A percentile compares a stretch with the other conserved stretches of the same genome.
phyloP scores from a whole-genome alignment of 495 filamentous ascomycete species.

The Chaetomidium leptoderma region DNA sequence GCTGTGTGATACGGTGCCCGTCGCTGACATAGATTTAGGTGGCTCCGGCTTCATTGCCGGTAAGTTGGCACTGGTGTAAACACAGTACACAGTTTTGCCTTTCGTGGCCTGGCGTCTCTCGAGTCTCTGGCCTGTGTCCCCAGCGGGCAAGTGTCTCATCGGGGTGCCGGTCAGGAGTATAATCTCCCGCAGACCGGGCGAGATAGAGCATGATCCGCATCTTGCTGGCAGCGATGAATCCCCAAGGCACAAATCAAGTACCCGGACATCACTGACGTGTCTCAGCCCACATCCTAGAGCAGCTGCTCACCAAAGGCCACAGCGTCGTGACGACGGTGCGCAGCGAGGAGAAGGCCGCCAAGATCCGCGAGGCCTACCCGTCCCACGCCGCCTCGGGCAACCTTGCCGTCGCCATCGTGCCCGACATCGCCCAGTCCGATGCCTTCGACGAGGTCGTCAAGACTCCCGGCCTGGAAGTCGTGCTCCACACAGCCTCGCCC shows the following conservation, averaged over 20 bases:
- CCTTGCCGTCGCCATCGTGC: constrained; percentile 72
- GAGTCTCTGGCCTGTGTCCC: background rate
- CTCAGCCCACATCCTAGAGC: constrained; percentile 70
- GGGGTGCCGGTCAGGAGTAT: too few relatives aligned
- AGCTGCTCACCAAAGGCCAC: constrained; percentile 63
- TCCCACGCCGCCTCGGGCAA: constrained; percentile 51
- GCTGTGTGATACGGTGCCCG: background rate
- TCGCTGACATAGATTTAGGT: constrained; percentile 23
- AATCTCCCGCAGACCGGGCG: too few relatives aligned
- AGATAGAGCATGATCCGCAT: too few relatives aligned
- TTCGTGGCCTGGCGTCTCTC: background rate
- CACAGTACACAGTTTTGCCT: background rate
- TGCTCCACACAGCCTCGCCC: constrained; percentile 84
- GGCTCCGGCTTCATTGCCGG: constrained; percentile 52
- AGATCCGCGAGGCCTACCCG: constrained; percentile 65
- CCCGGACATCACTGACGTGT: constrained; percentile 5
- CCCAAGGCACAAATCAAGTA: too few relatives aligned
- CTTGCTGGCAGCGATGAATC: too few relatives aligned
- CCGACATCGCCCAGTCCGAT: constrained; percentile 69
- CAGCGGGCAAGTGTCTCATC: too few relatives aligned
- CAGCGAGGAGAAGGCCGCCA: constrained; percentile 69
- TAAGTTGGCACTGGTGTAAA: constrained; percentile 20
- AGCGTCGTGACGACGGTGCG: constrained; percentile 83
- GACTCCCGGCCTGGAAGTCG: constrained; percentile 73
- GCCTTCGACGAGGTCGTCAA: constrained; percentile 79